Conservation (phyloP, 345 rosid genomes). For the Eucalyptus polyanthemos region DNA sequence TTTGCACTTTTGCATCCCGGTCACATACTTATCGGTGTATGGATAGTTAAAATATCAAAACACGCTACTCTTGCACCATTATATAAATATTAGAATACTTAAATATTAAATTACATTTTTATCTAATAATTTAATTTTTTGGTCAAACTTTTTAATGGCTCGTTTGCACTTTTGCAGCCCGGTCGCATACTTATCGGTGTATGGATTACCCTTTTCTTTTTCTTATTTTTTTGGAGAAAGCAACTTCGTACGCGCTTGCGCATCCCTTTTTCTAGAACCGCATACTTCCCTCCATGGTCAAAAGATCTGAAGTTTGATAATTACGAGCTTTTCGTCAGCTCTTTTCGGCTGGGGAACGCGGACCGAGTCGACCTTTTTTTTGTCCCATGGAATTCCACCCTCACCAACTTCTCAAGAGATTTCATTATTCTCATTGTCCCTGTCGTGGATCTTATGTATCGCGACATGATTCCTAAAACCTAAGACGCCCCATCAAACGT, state of each 20-base stretch:
- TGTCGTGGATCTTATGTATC: background rate
- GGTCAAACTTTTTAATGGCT: background rate
- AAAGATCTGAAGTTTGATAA: background rate
- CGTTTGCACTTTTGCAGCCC: background rate
- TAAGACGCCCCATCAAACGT: background rate
- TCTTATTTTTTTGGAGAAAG: background rate
- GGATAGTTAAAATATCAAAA: background rate
- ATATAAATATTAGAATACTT: background rate
- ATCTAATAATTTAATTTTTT: background rate
- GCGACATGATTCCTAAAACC: background rate
- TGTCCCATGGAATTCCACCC: background rate
- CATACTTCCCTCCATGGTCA: background rate
- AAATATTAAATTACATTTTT: background rate
- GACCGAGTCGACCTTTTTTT: background rate
- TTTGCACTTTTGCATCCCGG: background rate
- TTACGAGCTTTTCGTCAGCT: background rate
- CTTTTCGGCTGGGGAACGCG: background rate
- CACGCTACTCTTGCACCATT: rapidly evolving
- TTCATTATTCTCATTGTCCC: background rate
- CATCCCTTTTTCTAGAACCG: background rate
- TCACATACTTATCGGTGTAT: background rate
- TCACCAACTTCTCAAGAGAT: background rate
- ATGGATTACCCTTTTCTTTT: background rate
- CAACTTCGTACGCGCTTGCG: background rate
- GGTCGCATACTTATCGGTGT: background rate